Conservation (phyloP, 768 basidiomycete species). For the Boletellus ananas region DNA sequence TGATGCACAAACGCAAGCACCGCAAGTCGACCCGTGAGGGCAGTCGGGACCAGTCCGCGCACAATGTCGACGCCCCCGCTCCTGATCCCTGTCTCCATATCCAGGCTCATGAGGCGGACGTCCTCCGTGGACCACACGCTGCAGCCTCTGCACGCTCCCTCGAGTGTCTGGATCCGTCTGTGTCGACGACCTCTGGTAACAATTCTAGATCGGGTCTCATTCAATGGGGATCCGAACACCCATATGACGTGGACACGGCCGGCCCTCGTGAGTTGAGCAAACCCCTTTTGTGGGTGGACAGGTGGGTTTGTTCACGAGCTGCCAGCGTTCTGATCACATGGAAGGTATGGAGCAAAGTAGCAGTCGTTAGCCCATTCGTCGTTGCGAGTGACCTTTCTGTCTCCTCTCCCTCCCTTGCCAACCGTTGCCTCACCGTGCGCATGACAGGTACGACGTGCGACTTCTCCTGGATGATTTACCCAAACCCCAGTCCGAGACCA, state of each 20-base stretch:
- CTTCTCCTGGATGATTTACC: constrained; percentile 61
- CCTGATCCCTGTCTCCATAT: constrained; percentile 42
- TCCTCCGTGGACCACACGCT: constrained; percentile 49
- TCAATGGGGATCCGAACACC: constrained; percentile 25
- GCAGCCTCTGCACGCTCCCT: constrained; percentile 36
- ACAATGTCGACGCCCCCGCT: neutral
- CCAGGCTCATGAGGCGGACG: constrained; percentile 74
- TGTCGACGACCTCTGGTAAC: constrained; percentile 3
- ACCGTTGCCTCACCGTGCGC: constrained; percentile 18
- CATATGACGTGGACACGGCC: constrained; percentile 3
- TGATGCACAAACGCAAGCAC: constrained; percentile 29
- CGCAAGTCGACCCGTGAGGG: constrained; percentile 10
- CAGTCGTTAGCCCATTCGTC: neutral
- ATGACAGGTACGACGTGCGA: constrained; percentile 72
- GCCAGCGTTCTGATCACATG: constrained; percentile 7
- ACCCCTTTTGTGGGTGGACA: constrained; percentile 66
- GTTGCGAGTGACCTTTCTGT: constrained; percentile 11
- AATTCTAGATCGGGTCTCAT: constrained; percentile 34
- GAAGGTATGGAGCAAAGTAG: constrained; percentile 11
- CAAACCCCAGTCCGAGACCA: neutral
- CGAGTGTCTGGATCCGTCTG: constrained; percentile 23
- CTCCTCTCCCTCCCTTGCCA: constrained; percentile 13
- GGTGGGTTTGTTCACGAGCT: constrained; percentile 53
- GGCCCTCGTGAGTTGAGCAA: neutral
- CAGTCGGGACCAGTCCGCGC: constrained; percentile 7